Percentiles rank a stretch among this genome's conserved stretches.
Evolutionary conservation across 73 alveolate genomes (phyloP).

Genomic region (Tetrahymena elliotti): DNA sequence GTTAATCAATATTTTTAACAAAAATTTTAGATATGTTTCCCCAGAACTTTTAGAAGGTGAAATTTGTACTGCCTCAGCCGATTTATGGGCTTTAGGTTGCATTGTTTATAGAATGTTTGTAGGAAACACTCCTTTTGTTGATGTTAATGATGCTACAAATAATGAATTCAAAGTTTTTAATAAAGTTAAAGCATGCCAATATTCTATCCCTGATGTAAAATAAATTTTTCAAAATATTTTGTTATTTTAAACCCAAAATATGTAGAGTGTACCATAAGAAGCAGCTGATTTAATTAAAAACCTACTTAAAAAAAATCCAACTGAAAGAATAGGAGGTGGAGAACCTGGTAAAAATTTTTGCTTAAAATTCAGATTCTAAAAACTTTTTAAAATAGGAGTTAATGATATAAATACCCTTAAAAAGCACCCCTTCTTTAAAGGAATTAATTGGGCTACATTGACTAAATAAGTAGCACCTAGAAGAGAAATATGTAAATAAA

Average conservation of each 20-base stretch:
- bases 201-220: constrained; percentile 9
- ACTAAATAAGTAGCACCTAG: constrained; percentile 6
- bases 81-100: constrained; percentile 49
- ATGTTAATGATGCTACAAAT: background rate
- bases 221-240: background rate
- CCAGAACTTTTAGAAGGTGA: constrained; percentile 47
- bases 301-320: constrained; percentile 20
- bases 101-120: constrained; percentile 35
- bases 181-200: constrained; percentile 6
- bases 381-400: background rate
- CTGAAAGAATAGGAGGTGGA: constrained; percentile 7
- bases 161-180: constrained; percentile 15
- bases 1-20: too few relatives aligned
- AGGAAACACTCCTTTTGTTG: constrained; percentile 46
- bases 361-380: background rate
- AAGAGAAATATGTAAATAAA: background rate
- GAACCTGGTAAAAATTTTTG: background rate
- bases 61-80: constrained; percentile 3
- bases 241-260: background rate
- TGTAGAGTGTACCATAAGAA: constrained; percentile 6
- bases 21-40: constrained; percentile 20
- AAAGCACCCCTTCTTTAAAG: constrained; percentile 32
- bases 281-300: constrained; percentile 33
- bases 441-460: constrained; percentile 10
- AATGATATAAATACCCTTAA: constrained; percentile 6